Conservation (phyloP, 176 grass and related monocot genomes). For the Raddia distichophylla region DNA sequence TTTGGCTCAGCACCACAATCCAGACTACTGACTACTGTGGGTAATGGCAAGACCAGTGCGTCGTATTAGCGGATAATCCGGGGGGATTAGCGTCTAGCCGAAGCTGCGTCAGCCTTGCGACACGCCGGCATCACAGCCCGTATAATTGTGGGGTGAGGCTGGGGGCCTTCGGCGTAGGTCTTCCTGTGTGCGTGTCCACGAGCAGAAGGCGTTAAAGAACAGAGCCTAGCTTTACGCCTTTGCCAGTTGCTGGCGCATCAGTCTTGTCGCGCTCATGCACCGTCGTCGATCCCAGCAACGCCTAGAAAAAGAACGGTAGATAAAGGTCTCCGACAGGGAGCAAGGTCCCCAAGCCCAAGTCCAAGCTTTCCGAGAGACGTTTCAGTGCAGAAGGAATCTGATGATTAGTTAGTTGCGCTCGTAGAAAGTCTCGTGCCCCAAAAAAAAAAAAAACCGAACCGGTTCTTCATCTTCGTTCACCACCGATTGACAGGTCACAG, state of each 20-base stretch:
- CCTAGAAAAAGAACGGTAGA: slow-evolving; percentile 20
- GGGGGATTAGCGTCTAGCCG: no score
- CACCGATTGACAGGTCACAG: slow-evolving; percentile 2
- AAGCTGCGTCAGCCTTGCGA: slow-evolving; percentile 14
- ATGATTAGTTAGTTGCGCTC: not conserved
- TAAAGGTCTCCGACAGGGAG: slow-evolving; percentile 43
- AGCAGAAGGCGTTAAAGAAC: not conserved
- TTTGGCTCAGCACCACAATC: slow-evolving; percentile 23
- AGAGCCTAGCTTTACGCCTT: not conserved
- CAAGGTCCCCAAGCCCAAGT: not conserved
- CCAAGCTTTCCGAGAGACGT: slow-evolving; percentile 13
- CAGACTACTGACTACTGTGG: no score
- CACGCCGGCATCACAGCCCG: not conserved
- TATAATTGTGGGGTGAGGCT: not conserved
- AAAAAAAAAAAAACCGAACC: not conserved
- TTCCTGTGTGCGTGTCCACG: no score
- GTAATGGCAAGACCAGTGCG: not conserved
- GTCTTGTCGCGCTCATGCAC: not conserved
- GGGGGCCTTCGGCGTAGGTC: not conserved
- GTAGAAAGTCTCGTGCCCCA: not conserved
- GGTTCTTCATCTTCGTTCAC: not conserved
- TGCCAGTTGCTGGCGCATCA: not conserved
- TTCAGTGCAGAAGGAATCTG: slow-evolving; percentile 16
- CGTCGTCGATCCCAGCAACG: slow-evolving; percentile 22
- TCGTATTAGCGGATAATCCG: no score